Evolutionary conservation across 2,329 filamentous ascomycete genomes (phyloP).

Genomic region (Hortaea werneckii): DNA sequence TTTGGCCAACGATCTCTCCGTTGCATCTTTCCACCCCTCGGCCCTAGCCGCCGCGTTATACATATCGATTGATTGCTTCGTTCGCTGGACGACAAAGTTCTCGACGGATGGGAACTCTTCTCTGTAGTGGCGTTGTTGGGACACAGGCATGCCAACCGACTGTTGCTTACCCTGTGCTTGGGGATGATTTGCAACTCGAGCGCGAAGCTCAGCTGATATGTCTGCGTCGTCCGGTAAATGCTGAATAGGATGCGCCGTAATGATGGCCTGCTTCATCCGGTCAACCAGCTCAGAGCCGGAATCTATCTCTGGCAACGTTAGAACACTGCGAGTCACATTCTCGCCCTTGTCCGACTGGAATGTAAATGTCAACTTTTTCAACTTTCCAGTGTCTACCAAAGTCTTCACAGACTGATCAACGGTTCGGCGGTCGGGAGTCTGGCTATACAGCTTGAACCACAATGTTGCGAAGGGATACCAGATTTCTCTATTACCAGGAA

Average conservation of each 20-base stretch:
- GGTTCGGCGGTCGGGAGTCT: conserved; percentile 43
- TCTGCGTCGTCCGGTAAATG: conserved; percentile 37
- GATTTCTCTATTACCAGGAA: conserved; percentile 46
- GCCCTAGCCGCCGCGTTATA: not conserved
- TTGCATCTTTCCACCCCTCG: not conserved
- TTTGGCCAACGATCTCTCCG: no score
- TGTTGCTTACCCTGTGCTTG: not conserved
- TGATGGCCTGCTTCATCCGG: conserved; percentile 41
- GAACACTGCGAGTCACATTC: conserved; percentile 40
- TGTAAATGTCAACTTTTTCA: conserved; percentile 44
- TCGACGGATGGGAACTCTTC: conserved; percentile 6
- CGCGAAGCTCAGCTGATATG: conserved; percentile 22
- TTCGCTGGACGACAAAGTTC: conserved; percentile 4
- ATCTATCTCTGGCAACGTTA: conserved; percentile 38
- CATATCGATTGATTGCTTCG: not conserved
- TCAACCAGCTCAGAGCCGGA: conserved; percentile 37
- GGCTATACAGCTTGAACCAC: conserved; percentile 39
- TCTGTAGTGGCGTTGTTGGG: not conserved
- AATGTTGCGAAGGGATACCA: conserved; percentile 43
- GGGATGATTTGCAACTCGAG: not conserved
- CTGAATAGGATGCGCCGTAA: conserved; percentile 32
- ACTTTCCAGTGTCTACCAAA: conserved; percentile 39
- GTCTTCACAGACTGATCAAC: conserved; percentile 40
- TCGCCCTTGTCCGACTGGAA: conserved; percentile 39
- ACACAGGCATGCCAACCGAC: not conserved